Evolutionary conservation across 2,329 filamentous ascomycete species (phyloP), one percentile per base, ranked within the genome.

Genomic region (Elsinoe arachidis): DNA sequence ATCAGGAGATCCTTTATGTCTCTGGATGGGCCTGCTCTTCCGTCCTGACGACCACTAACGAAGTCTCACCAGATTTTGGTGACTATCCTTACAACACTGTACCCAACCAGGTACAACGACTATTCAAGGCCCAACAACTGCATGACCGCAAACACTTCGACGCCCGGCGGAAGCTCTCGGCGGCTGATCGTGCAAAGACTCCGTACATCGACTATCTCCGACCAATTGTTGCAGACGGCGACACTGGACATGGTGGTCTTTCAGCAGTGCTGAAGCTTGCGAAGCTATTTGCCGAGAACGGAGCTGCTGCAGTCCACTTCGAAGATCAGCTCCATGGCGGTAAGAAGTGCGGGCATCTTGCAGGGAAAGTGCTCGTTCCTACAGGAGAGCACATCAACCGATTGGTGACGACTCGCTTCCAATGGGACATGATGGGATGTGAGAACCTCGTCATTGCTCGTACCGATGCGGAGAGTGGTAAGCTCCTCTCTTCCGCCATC

Each of bases 41-140:
- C 0, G 83, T 96, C 17, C 78, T 99, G 46, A 97, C 92, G 3
- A 86, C 85, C 9, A 97, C 93, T 37, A 97, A 99, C 75, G 93
- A 99, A 72, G 93, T 99, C 26, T 96, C 90, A 0, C 88, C 93
- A 43, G 93, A 99, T 71, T 96, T 97, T 74, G 93, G 93, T 67
- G 93, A 99, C 73, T 99, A 99, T 71, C 93, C 93, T 0, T 99
- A 99, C 76, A 97, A 97, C 70, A 99, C 93, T 0, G 93, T 99
- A 3, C 93, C 93, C 7, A 97, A 97, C 74, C 93, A 97, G 72
- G 93, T 99, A 3, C 90, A 99, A 76, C 84, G 93, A 62, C 77
- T 99, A 54, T 90, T 95, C 76, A 97, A 97, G 75, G 93, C 93
- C 3, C 93, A 99, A 73, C 90, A 90, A 63, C 85, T 97, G 78